Base-by-base conservation (phyloP, 2,329 filamentous ascomycete genomes). In the Fusarium annulatum region DNA sequence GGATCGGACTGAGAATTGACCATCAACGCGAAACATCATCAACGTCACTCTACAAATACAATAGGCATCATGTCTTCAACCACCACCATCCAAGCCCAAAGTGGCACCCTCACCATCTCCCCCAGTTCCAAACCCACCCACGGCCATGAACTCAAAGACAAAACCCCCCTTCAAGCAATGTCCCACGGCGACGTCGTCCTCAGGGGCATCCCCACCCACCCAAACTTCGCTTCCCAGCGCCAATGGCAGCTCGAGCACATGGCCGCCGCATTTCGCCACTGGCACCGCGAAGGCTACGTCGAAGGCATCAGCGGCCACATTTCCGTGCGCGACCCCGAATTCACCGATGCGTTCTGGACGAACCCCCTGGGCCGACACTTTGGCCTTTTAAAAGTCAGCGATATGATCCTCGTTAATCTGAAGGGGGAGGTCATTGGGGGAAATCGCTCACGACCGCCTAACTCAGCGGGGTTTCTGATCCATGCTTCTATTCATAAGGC, bases 231-330 rank as follows among this genome's bases (percentile, higher is more conserved):
- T 2, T 73, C 73, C 0, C 75, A 80, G 15, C 70, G 78, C n/a
- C 69, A 78, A 45, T 79, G 78, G 78, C 77, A 78, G 56, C 84
- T 92, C 8, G 86, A 88, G 42, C 90, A 92, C 78, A 91, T 92
- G 84, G 89, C 90, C 11, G 87, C 88, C 7, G 90, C 90, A 8
- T 94, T 94, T 81, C 89, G 92, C 34, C 87, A 92, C 78, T 93
- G 92, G 79, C 85, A 90, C 3, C 87, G 90, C 52, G 87, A 89
- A 75, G 90, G 89, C 56, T 92, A 89, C 80, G 90, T 88, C 1
- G 91, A 93, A 80, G 92, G 92, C 61, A 92, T 93, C 84, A 86
- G 86, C 34, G 91, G 91, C 1, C 91, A 93, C 80, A 93, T 93
- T 67, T 87, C 84, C 6, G 88, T 92, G 1, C 86, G 90, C 16